Base-by-base conservation (phyloP, 495 filamentous ascomycete genomes). In the Parathielavia appendiculata region DNA sequence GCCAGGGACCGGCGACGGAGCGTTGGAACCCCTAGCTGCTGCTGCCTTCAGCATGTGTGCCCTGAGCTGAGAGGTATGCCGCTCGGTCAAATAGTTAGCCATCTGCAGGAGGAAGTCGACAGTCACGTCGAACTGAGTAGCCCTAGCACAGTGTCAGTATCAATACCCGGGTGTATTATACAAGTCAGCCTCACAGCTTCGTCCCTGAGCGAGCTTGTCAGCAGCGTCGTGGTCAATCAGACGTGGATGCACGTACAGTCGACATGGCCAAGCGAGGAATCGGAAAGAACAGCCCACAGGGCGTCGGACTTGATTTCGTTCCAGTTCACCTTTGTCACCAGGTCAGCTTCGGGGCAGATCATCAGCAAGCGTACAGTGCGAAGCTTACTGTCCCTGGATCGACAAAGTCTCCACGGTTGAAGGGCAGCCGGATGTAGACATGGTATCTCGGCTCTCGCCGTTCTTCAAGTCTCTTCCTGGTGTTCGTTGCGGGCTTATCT, bases 1-100 rank as follows among this genome's bases (percentile, higher is more conserved):
- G 16, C 78, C 71, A 41, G 81, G 75, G 36, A 80, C 70, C 20
- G 79, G 79, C n/a, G 76, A 80, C 0, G 78, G 78, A 9, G 76
- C 75, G 20, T 71, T 63, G 17, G 78, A 77, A 56, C 80, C 80
- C 32, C 76, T 79, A 17, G 71, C 63, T 3, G 71, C 70, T 5
- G 75, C 67, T 5, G 87, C 85, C 72, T 86, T 92, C 50, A 86
- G 82, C 82, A 98, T 91, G 74, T 97, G 92, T 8, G 89, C 90
- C 62, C 89, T 83, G 38, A 96, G 88, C 69, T 96, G 88, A 0
- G 87, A 86, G 8, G 95, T 78, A 71, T 97, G 90, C 44, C 88
- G 83, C 73, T 98, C 91, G 65, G 95, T 95, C 2, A 97, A 84
- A 86, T 91, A 97, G 73, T 90, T 90, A 59, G 90, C 90, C 70